Conservation (phyloP, 164 flowering plant genomes). For the Litsea cubeba region DNA sequence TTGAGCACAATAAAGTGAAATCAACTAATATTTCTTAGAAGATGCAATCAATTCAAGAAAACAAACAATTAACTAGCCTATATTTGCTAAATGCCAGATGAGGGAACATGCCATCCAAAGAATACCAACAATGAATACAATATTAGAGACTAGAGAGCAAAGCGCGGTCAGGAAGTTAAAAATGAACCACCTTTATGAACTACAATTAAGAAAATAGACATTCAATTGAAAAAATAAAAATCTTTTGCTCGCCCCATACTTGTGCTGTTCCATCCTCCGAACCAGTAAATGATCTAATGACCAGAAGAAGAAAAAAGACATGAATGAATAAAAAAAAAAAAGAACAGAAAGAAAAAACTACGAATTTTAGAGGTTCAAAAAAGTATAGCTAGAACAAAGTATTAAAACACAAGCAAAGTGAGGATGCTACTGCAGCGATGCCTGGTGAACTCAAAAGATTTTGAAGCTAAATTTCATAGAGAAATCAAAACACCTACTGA, state of each 20-base stretch:
- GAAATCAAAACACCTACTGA: too few relatives aligned
- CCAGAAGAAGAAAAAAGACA: slow-evolving; percentile 5
- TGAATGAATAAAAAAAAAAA: too few relatives aligned
- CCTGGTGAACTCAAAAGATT: too few relatives aligned
- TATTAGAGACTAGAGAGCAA: neutral
- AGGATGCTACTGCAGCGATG: too few relatives aligned
- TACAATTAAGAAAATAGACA: neutral
- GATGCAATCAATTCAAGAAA: neutral
- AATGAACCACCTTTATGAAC: too few relatives aligned
- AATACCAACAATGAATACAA: neutral
- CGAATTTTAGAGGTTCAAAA: neutral
- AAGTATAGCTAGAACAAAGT: neutral
- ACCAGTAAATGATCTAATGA: slow-evolving; percentile 80
- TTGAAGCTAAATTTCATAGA: too few relatives aligned
- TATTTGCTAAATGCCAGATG: neutral
- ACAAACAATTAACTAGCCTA: neutral
- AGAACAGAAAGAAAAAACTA: too few relatives aligned
- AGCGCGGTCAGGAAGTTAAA: too few relatives aligned
- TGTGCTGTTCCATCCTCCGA: slow-evolving; percentile 96
- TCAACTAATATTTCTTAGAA: neutral
- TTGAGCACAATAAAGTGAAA: neutral
- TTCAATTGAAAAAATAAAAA: neutral
- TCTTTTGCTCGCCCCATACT: slow-evolving; percentile 73
- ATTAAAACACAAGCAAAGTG: too few relatives aligned
- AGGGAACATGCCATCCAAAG: neutral